Evolutionary conservation across 495 filamentous ascomycete species (phyloP).

Genomic region (Sabuloglossum arenarium): DNA sequence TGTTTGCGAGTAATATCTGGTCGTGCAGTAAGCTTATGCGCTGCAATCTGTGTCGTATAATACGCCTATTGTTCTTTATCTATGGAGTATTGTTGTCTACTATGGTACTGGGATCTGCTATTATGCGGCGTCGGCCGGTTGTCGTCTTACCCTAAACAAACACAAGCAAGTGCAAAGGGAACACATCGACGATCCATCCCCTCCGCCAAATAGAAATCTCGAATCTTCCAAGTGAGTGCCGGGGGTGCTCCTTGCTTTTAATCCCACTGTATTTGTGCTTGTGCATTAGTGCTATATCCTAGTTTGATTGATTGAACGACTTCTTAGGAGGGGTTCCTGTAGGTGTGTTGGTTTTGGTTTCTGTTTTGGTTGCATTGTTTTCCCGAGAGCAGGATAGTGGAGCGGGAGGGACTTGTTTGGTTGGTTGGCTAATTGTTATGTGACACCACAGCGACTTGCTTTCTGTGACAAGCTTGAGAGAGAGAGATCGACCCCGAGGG

Average conservation of each 20-base stretch:
- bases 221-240: too few relatives aligned
- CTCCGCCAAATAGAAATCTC: background rate
- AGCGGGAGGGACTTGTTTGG: too few relatives aligned
- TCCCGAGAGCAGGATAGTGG: background rate
- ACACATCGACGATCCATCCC: background rate
- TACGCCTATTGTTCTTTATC: too few relatives aligned
- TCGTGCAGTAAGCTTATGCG: too few relatives aligned
- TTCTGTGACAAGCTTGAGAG: too few relatives aligned
- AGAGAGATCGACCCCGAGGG: too few relatives aligned
- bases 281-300: background rate
- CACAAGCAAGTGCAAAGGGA: background rate
- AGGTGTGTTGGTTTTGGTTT: background rate
- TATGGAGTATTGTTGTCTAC: too few relatives aligned
- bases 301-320: background rate
- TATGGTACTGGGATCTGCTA: too few relatives aligned
- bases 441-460: background rate
- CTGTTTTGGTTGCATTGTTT: constrained; percentile 1
- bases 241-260: too few relatives aligned
- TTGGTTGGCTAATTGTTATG: background rate
- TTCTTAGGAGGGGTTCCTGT: background rate
- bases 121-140: background rate
- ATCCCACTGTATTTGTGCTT: background rate
- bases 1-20: too few relatives aligned
- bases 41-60: too few relatives aligned
- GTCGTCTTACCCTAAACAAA: background rate